Evolutionary conservation across 805 yeast genomes (phyloP).

Genomic region (Candida chilensis): DNA sequence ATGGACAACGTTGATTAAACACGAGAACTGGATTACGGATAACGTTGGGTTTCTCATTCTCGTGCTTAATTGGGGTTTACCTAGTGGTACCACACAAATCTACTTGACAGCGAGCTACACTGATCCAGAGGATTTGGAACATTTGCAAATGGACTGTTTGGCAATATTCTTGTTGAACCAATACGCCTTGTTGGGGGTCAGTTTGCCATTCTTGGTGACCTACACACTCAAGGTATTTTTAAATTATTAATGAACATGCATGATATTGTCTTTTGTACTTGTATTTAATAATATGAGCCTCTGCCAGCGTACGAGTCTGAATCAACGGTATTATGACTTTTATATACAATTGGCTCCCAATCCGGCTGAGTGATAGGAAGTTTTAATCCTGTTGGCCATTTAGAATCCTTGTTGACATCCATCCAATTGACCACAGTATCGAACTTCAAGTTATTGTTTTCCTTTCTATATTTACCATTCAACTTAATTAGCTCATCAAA

Average conservation of each 20-base stretch:
- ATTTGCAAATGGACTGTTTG: slow-evolving; percentile 46
- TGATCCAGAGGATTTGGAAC: slow-evolving; percentile 37
- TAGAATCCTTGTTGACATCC: slow-evolving; percentile 2
- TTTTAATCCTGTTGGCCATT: slow-evolving; percentile 1
- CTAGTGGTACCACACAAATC: slow-evolving; percentile 52
- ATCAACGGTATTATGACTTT: neutral
- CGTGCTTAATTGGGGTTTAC: slow-evolving; percentile 40
- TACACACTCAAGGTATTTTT: slow-evolving; percentile 31
- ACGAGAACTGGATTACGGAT: slow-evolving; percentile 38
- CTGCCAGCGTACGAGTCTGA: neutral
- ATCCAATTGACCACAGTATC: slow-evolving; percentile 7
- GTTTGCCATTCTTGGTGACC: slow-evolving; percentile 43
- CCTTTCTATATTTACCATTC: slow-evolving; percentile 30
- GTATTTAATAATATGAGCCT: neutral
- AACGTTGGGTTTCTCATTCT: slow-evolving; percentile 28
- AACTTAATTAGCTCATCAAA: slow-evolving; percentile 30
- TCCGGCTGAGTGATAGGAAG: neutral
- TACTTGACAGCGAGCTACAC: slow-evolving; percentile 50
- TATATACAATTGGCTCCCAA: neutral
- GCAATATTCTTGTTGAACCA: slow-evolving; percentile 42
- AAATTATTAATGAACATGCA: slow-evolving; percentile 4
- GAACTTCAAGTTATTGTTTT: slow-evolving; percentile 19
- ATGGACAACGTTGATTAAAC: slow-evolving; percentile 31
- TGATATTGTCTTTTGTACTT: neutral
- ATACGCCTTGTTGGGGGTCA: slow-evolving; percentile 32